Base-by-base conservation (phyloP, 805 yeast genomes). In the Sugiyamaella smithiae region DNA sequence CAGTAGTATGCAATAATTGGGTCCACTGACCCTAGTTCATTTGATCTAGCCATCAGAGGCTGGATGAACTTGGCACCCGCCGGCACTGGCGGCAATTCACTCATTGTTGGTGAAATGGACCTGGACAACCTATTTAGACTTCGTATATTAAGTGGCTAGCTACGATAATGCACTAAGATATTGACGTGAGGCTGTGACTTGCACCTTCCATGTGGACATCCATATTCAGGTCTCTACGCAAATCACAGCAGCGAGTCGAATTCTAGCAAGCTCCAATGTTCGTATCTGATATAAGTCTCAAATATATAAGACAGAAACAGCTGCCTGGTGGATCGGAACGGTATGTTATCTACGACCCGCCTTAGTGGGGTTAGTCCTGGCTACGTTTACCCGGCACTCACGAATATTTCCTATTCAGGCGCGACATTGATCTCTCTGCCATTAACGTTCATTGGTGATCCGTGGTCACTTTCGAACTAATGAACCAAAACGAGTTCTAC, bases 1-100 rank as follows among this genome's bases (percentile, higher is more conserved):
- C 93, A 85, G 65, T 77, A 85, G 65, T 87, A 88, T 4, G 91
- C 72, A 24, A 88, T 76, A 8, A 83, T 67, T 0, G 95, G 89
- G 53, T 86, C 84, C 7, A 72, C 74, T 0, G 57, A 51, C 16
- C 67, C 71, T 35, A 87, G 59, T 56, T 88, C 96, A 7, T 63
- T 65, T 17, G 58, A 54, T 24, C 60, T 40, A 5, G 58, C 53
- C 11, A 66, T 49, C 25, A 57, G 36, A 6, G 63, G 61, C 54
- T 51, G 54, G 9, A 63, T 56, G 25, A 54, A 58, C 46, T 59
- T 57, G 41, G 61, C 57, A 5, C 56, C 43, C 1, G 43, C 52
- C 4, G 67, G 67, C 2, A 59, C 51, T n/a, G 46, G 38, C 14
- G 40, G 46, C 19, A 43, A 16, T 17, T 25, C 43, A 25, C 25